Evolutionary conservation across 139 green algal species (phyloP).

Genomic region (Nannochloris sp.): DNA sequence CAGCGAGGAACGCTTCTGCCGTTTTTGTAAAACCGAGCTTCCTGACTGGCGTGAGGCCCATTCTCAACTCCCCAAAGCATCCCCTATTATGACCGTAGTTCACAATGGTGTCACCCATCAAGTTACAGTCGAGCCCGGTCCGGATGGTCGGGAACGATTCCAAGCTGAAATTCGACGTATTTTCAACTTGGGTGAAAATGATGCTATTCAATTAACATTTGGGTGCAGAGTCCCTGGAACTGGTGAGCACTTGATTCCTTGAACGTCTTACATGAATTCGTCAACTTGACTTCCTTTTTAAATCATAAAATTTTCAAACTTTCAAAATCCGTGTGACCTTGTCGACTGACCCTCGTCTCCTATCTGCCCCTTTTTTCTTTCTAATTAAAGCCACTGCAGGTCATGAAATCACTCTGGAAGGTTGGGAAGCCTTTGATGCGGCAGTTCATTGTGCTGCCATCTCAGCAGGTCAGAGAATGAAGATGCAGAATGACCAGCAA

Average conservation of each 20-base stretch:
- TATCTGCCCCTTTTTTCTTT: not conserved
- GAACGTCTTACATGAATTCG: too few relatives aligned
- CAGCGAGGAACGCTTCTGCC: conserved; percentile 19
- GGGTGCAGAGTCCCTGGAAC: conserved; percentile 21
- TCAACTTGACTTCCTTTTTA: too few relatives aligned
- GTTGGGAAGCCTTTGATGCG: conserved; percentile 32
- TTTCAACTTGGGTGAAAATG: conserved; percentile 12
- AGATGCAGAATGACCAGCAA: not conserved
- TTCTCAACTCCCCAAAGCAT: conserved; percentile 6
- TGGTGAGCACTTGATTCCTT: not conserved
- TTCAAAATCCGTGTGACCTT: too few relatives aligned
- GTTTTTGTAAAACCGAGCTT: conserved; percentile 19
- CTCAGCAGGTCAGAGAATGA: conserved; percentile 9
- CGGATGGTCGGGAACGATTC: conserved; percentile 10
- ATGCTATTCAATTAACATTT: conserved; percentile 28
- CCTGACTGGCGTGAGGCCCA: conserved; percentile 23
- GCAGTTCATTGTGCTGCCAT: conserved; percentile 27
- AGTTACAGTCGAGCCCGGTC: conserved; percentile 19
- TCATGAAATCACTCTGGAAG: conserved; percentile 14
- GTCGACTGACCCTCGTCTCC: too few relatives aligned
- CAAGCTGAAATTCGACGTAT: conserved; percentile 19
- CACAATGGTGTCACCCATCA: conserved; percentile 17
- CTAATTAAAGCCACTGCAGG: conserved; percentile 1
- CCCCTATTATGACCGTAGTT: conserved; percentile 26
- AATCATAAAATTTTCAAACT: not conserved